Evolutionary conservation across 305 asterid species (phyloP), one percentile per base, ranked within the genome.

Genomic region (Ajuga reptans): DNA sequence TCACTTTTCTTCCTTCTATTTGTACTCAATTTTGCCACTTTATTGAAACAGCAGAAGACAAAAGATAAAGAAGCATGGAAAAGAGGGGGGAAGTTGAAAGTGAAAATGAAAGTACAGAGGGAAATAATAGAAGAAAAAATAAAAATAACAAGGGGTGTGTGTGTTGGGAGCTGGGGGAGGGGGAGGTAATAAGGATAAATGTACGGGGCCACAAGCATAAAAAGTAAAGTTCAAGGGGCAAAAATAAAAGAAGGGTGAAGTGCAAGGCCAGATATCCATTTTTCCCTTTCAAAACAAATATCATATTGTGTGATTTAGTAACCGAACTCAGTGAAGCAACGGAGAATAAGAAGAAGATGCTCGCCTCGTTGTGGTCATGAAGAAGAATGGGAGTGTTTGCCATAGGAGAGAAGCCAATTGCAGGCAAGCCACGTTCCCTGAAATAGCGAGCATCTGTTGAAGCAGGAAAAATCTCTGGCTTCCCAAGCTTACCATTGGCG

Each of bases 391-490:
- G 96, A 67, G 98, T 92, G 81, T 90, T 92, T 12, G 91, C 86
- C 98, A 92, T 90, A 9, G 98, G 98, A 76, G 98, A 92, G 75
- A 92, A 92, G 75, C 97, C 98, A 70, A 92, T 83, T 24, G 97
- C 97, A 4, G 92, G 96, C 77, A 90, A 74, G 72, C 96, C 97
- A 5, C 9, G 77, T 51, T 77, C 68, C 81, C 97, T 85, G 81
- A 92, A 88, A 78, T 87, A 85, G 51, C 92, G 89, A 68, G 97
- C 89, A 79, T 92, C 98, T 14, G 97, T 92, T 5, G 97, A 80
- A 39, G 96, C 96, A 63, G 97, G 97, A 75, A 92, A 90, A 59
- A 90, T 90, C 80, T 92, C 97, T 3, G 95, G 96, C 67, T 85
- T 85, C 64, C 75, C 91, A 37, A 89, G 84, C 69, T 80, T 84